Conservation (phyloP, 768 basidiomycete genomes). For the Mycena metata region DNA sequence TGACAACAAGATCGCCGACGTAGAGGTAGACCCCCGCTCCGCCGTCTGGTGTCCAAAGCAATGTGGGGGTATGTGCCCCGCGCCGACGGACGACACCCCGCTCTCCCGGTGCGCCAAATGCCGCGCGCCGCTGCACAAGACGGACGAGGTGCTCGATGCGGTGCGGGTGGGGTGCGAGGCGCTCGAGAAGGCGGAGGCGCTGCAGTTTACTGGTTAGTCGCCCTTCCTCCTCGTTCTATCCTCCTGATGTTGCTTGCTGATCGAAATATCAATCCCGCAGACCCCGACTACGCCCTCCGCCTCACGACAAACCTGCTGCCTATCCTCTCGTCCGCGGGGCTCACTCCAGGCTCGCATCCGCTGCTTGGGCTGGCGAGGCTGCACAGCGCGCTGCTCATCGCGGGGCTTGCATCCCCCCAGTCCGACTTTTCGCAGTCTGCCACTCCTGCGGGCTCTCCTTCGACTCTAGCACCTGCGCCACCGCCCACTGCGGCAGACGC, state of each 20-base stretch:
- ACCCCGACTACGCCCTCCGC: slow-evolving; percentile 67
- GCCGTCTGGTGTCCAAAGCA: slow-evolving; percentile 76
- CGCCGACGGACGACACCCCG: slow-evolving; percentile 71
- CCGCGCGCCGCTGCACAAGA: slow-evolving; percentile 59
- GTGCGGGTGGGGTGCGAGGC: slow-evolving; percentile 80
- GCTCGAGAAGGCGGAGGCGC: slow-evolving; percentile 74
- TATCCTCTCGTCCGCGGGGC: slow-evolving; percentile 68
- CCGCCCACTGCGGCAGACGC: background rate
- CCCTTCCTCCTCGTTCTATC: slow-evolving; percentile 14
- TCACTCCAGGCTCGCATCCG: slow-evolving; percentile 81
- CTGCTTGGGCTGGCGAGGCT: slow-evolving; percentile 82
- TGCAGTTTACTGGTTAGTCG: slow-evolving; percentile 70
- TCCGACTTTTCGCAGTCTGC: background rate
- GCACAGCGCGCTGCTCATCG: slow-evolving; percentile 75
- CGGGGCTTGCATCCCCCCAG: slow-evolving; percentile 52
- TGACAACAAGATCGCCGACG: too few relatives aligned
- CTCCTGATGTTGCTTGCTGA: background rate
- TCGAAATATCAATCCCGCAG: slow-evolving; percentile 50
- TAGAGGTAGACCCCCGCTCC: slow-evolving; percentile 72
- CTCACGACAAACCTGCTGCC: slow-evolving; percentile 77
- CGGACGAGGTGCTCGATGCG: slow-evolving; percentile 72
- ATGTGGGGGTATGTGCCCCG: slow-evolving; percentile 74
- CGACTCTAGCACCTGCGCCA: too few relatives aligned
- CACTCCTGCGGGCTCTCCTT: too few relatives aligned
- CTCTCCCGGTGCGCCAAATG: slow-evolving; percentile 70